Base-by-base conservation (phyloP, 495 filamentous ascomycete genomes). In the Aspergillus carlsbadensis region DNA sequence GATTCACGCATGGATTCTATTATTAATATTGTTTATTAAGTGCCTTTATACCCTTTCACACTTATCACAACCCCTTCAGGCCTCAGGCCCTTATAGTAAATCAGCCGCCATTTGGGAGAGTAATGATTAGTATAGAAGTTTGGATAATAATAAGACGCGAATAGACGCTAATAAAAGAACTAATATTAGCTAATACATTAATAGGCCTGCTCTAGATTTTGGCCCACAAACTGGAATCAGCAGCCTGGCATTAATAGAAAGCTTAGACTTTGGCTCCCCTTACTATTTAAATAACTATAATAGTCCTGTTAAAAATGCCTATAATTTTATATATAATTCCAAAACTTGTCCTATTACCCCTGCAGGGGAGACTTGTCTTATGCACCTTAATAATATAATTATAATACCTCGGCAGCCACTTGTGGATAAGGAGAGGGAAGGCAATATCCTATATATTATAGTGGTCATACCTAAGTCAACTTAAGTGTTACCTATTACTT, bases 161-260 rank as follows among this genome's bases (percentile, higher is more conserved):
- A 10, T 47, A 7, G 14, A 47, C 26, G 15, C 26, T n/a, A 43
- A 47, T 34, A n/a, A 34, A 17, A n/a, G 44, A 47, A 47, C 44
- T 34, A 47, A n/a, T n/a, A 47, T 15, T 47, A n/a, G n/a, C 10
- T 7, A n/a, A 47, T 47, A 3, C 26, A 47, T 29, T 47, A n/a
- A 7, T 47, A 47, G 26, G 26, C 6, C 15, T 47, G 44, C 44
- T 47, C 2, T n/a, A 10, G 26, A 47, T 47, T 47, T 34, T 47
- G 2, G 29, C 22, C 26, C 14, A 47, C 26, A n/a, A 11, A 11
- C 44, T 47, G 26, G 1, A 47, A 47, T 34, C 26, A 47, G 11
- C 44, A 47, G 44, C 13, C 26, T 8, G 8, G 44, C 8, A 34
- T 47, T 47, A n/a, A 47, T n/a, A 10, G 44, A 47, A 47, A 47